Conservation (phyloP, 2,329 filamentous ascomycete species). For the Samsoniella hepiali region DNA sequence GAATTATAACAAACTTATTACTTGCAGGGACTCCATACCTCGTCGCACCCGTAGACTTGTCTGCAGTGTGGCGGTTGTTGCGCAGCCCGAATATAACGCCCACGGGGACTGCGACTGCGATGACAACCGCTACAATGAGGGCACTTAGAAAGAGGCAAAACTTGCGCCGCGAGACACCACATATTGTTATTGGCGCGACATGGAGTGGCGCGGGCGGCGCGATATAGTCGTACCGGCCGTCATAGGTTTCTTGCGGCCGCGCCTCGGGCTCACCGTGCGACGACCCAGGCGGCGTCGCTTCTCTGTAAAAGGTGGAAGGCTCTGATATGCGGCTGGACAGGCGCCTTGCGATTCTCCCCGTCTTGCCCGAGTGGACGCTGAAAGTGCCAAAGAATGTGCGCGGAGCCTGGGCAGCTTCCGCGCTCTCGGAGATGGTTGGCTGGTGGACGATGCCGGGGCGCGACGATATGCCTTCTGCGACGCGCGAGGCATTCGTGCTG, state of each 20-base stretch:
- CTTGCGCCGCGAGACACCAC: conserved; percentile 29
- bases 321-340: conserved; percentile 1
- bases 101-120: conserved; percentile 38
- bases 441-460: neutral
- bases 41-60: neutral
- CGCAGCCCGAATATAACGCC: conserved; percentile 41
- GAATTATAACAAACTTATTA: neutral
- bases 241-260: conserved; percentile 19
- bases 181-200: conserved; percentile 21
- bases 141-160: conserved; percentile 37
- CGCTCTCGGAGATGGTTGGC: neutral
- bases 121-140: conserved; percentile 24
- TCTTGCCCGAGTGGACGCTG: neutral
- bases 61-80: conserved; percentile 18
- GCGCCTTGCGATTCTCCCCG: conserved; percentile 17
- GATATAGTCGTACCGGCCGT: conserved; percentile 27
- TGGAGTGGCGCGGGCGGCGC: conserved; percentile 26
- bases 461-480: conserved; percentile 3
- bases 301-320: conserved; percentile 39
- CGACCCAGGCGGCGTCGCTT: conserved; percentile 34
- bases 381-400: conserved; percentile 2
- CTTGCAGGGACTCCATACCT: conserved; percentile 12
- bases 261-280: conserved; percentile 24
- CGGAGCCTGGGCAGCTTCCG: neutral
- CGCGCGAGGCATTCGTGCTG: conserved; percentile 14